Evolutionary conservation across 2,329 filamentous ascomycete genomes (phyloP), one percentile per base, ranked within the genome.

Genomic region (Mollisiaceae sp.): DNA sequence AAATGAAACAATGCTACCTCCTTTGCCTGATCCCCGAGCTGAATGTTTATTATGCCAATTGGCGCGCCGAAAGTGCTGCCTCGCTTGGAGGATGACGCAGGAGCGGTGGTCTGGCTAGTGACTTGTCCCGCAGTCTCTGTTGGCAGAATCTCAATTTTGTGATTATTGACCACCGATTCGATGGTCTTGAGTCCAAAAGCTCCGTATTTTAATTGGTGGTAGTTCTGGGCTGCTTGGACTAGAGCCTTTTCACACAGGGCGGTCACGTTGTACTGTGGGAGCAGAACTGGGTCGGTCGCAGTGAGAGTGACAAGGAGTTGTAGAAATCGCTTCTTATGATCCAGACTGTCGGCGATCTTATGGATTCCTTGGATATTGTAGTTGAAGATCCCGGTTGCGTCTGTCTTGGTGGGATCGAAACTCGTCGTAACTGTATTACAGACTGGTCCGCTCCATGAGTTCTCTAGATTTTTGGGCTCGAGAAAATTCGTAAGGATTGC

Each of bases 401-500:
- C 50, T 8, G 20, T 24, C 8, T 8, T 18, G 9, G 14, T 54
- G 18, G 50, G 50, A 12, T 24, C 9, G 27, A 54, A 54, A 15
- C 18, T n/a, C 18, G 9, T 24, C 6, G 50, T 27, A 20, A 54
- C 18, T 8, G 27, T 54, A 24, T 5, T 24, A 35, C 50, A 54
- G 18, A 54, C 22, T 27, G 50, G 20, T 35, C 22, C 22, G 27
- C 18, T 35, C 50, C 50, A 54, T 54, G 20, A 35, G 50, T 24
- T 54, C 22, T 50, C 45, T 8, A 54, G 50, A 54, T 54, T 22
- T 24, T 20, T 27, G 22, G 50, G 20, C 18, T 54, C 50, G 50
- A 54, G 50, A 35, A 54, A 54, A n/a, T 54, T 54, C 50, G 50
- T 54, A 4, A 54, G 27, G 50, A 54, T 54, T 54, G 15, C 9